Evolutionary conservation across 1,284 basidiomycete genomes (phyloP), one percentile per base, ranked within the genome.

Genomic region (Cutaneotrichosporon cutaneum): DNA sequence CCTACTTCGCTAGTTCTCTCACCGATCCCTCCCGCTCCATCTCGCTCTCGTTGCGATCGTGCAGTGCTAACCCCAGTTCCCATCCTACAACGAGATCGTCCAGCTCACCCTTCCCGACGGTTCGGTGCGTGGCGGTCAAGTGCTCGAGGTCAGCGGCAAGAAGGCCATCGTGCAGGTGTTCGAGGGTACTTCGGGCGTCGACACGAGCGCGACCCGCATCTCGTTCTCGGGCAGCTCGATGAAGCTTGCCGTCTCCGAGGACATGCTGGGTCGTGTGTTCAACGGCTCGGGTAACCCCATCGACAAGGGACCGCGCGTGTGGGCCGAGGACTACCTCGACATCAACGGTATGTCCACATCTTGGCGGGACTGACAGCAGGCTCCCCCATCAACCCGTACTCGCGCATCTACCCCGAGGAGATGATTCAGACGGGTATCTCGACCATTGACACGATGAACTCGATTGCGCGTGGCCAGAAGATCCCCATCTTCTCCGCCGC

Each of bases 341-440:
- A 99, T 99, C 80, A 98, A 99, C 81, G 96, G 94, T 90, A 70
- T 69, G 86, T 72, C 24, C 13, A 14, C 36, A 27, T 32, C 67
- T n/a, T 62, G 36, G 39, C n/a, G 26, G 13, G 27, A 21, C 56
- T 51, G 35, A 67, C 63, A 69, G 48, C 70, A 95, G 93, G 94
- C 66, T 96, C 94, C 7, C 96, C 95, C 55, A 99, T 99, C 83
- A 99, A 99, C 82, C 96, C 96, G 18, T 99, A 90, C 83, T 94
- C 93, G 65, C 94, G 96, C 78, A 97, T 98, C 82, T 99, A 99
- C 82, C 96, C 96, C 66, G 96, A 99, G 81, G 95, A 99, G 83
- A 99, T 99, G 96, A 99, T 99, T 71, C 96, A 99, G 81, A 99
- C 96, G 22, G 96, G 96, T 83, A 99, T 99, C 77, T 98, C 95